phyloP scores from a whole-genome alignment of 805 yeast genomes.

The Komagataella pastoris region DNA sequence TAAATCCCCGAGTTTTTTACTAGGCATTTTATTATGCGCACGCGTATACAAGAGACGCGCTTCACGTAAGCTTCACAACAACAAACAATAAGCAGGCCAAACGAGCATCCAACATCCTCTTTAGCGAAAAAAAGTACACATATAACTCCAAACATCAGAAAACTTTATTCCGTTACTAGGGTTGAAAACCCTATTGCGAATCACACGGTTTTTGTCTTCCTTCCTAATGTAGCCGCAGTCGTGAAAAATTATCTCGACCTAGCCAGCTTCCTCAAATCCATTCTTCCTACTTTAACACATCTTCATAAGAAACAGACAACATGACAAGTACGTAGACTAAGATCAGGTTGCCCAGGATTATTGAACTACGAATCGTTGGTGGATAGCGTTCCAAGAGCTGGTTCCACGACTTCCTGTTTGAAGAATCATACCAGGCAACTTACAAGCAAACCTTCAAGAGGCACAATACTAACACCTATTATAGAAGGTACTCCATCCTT shows the following conservation, averaged over 20 bases:
- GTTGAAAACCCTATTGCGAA: not conserved
- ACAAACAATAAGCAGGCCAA: not conserved
- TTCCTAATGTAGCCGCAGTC: not conserved
- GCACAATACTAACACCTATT: conserved; percentile 18
- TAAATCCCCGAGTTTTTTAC: not conserved
- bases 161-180: not conserved
- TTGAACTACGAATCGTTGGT: not conserved
- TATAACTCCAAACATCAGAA: too few species aligned
- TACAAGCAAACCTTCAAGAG: not conserved
- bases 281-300: not conserved
- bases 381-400: not conserved
- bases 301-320: not conserved
- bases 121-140: not conserved
- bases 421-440: not conserved
- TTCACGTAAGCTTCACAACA: not conserved
- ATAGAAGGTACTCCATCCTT: conserved; percentile 99
- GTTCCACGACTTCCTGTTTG: not conserved
- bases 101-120: not conserved
- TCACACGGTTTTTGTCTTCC: not conserved
- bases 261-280: not conserved
- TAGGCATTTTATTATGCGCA: not conserved
- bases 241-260: not conserved
- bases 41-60: not conserved
- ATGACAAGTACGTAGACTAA: not conserved
- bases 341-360: not conserved